Conservation (phyloP, 495 filamentous ascomycete genomes). For the Aspergillus baeticus region DNA sequence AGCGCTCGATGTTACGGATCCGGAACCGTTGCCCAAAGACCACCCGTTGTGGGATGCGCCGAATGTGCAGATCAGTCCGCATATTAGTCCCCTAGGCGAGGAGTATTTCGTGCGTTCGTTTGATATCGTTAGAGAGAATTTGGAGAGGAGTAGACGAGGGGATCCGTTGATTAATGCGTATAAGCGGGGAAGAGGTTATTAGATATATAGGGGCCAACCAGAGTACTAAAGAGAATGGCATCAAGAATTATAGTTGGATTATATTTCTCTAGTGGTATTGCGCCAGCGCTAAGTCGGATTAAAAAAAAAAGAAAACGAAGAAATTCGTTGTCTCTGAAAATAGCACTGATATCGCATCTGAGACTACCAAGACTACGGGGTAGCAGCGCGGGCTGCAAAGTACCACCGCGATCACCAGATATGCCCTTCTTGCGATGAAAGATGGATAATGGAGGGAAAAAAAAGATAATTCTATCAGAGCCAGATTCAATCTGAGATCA, state of each 20-base stretch:
- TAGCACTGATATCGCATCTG: too few species aligned
- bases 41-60: slow-evolving; percentile 70
- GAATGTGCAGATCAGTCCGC: slow-evolving; percentile 77
- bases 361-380: too few species aligned
- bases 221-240: not conserved
- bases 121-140: slow-evolving; percentile 60
- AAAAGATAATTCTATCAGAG: not conserved
- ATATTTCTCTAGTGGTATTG: too few species aligned
- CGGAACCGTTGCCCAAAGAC: slow-evolving; percentile 72
- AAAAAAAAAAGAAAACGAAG: too few species aligned
- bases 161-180: slow-evolving; percentile 67
- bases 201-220: not conserved
- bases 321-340: too few species aligned
- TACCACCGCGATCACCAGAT: too few species aligned
- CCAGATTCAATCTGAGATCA: not conserved
- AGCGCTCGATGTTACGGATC: slow-evolving; percentile 81
- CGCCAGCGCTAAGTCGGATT: too few species aligned
- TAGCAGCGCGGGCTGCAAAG: too few species aligned
- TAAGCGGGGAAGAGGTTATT: slow-evolving; percentile 49
- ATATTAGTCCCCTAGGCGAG: slow-evolving; percentile 64
- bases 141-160: slow-evolving; percentile 57
- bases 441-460: too few species aligned
- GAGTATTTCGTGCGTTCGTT: slow-evolving; percentile 60
- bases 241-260: too few species aligned
- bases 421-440: too few species aligned